Conservation (phyloP, 106 monocot species). For the Platanthera guangdongensis region DNA sequence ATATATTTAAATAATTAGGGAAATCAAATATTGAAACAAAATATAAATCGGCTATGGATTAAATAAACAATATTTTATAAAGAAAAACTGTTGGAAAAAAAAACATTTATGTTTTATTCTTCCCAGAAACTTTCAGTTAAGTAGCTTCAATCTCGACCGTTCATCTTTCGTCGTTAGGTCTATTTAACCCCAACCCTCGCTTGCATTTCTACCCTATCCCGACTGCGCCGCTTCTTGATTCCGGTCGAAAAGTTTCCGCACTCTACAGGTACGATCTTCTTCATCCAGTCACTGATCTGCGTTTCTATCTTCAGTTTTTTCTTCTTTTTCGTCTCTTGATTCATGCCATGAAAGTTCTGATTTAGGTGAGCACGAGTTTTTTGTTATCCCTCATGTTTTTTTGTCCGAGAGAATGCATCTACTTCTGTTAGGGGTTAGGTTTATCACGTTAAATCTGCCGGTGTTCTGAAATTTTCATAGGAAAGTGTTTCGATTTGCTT, state of each 20-base stretch:
- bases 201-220: background rate
- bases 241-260: background rate
- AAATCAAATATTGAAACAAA: too few species aligned
- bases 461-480: background rate
- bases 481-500: background rate
- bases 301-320: background rate
- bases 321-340: background rate
- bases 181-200: background rate
- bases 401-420: background rate
- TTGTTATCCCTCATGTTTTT: background rate
- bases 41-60: too few species aligned
- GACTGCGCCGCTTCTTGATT: background rate
- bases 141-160: background rate
- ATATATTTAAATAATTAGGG: too few species aligned
- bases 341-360: background rate
- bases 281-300: background rate
- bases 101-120: too few species aligned
- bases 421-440: background rate
- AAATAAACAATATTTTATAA: too few species aligned
- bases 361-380: background rate
- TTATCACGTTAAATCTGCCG: background rate
- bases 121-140: too few species aligned
- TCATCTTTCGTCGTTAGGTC: background rate
- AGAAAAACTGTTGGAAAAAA: too few species aligned
- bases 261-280: constrained; percentile 4